Conservation (phyloP, 352 stramenopile species). For the Globisporangium parvum region DNA sequence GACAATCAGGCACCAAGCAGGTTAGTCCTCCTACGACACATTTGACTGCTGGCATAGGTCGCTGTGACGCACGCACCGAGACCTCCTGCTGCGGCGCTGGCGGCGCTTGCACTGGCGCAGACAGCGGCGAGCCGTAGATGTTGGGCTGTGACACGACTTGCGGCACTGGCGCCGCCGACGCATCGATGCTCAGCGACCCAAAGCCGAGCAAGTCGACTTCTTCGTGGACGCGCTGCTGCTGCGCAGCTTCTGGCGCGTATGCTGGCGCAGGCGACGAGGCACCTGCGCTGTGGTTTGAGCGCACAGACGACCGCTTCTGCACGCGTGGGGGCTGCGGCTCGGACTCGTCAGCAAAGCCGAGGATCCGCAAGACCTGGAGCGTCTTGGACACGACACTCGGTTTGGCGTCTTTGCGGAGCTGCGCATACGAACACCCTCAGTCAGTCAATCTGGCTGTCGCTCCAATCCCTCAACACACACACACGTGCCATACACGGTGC, state of each 20-base stretch:
- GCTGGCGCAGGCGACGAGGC: conserved; percentile 6
- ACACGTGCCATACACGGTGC: conserved; percentile 15
- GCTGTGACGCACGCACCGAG: conserved; percentile 34
- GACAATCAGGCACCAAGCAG: not conserved
- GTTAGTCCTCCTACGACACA: too few relatives aligned
- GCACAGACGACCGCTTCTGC: conserved; percentile 11
- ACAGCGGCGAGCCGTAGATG: conserved; percentile 21
- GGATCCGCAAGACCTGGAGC: conserved; percentile 53
- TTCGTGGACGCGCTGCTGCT: conserved; percentile 19
- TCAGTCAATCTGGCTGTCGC: not conserved
- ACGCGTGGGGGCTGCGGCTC: conserved; percentile 17
- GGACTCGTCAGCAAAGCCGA: conserved; percentile 58
- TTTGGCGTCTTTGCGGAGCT: conserved; percentile 67
- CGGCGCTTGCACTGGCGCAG: conserved; percentile 13
- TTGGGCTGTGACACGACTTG: conserved; percentile 14
- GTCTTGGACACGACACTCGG: conserved; percentile 73
- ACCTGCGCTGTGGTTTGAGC: conserved; percentile 6
- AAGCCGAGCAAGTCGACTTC: conserved; percentile 83
- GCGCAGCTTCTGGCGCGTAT: conserved; percentile 6
- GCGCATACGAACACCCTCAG: not conserved
- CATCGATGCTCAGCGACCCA: conserved; percentile 43
- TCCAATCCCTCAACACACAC: not conserved
- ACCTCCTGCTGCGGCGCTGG: conserved; percentile 32
- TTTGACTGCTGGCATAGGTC: too few relatives aligned
- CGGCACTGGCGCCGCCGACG: not conserved